Evolutionary conservation across 148 eudicot species (phyloP).

Genomic region (Beta vulgaris): DNA sequence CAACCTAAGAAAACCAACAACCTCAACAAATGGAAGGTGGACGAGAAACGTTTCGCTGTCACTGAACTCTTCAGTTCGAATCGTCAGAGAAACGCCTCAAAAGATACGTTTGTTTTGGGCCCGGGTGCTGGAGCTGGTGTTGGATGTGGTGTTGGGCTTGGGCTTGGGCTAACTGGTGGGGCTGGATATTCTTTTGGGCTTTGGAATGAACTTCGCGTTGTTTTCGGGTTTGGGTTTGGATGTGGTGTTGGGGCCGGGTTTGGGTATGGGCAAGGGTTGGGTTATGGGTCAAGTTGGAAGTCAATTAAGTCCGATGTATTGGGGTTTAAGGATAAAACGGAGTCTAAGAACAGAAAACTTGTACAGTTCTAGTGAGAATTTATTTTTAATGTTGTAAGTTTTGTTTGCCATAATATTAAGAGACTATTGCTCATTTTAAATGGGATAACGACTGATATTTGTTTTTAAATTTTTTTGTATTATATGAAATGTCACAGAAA

Average conservation of each 20-base stretch:
- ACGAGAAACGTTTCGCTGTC: constrained; percentile 30
- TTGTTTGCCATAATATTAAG: too few relatives aligned
- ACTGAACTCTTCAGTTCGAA: constrained; percentile 6
- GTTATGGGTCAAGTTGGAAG: constrained; percentile 42
- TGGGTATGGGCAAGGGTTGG: constrained; percentile 59
- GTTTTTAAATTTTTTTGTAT: too few relatives aligned
- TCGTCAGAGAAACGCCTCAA: constrained; percentile 23
- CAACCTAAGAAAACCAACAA: constrained; percentile 24
- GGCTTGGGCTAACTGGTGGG: constrained; percentile 60
- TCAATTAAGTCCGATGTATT: constrained; percentile 24
- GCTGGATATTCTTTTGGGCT: constrained; percentile 43
- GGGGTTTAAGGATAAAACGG: constrained; percentile 27
- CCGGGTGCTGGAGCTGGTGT: constrained; percentile 64
- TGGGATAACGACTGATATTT: too few relatives aligned
- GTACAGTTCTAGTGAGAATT: background rate
- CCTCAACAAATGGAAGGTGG: constrained; percentile 19
- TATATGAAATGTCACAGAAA: too few relatives aligned
- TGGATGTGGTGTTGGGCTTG: constrained; percentile 65
- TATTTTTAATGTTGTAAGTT: background rate
- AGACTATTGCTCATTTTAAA: too few relatives aligned
- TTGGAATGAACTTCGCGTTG: constrained; percentile 54
- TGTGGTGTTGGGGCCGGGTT: constrained; percentile 66
- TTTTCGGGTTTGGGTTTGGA: constrained; percentile 56
- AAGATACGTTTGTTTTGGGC: constrained; percentile 29
- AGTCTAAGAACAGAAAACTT: background rate